phyloP scores from a whole-genome alignment of 2,329 filamentous ascomycete species.

The Colletotrichum plurivorum region DNA sequence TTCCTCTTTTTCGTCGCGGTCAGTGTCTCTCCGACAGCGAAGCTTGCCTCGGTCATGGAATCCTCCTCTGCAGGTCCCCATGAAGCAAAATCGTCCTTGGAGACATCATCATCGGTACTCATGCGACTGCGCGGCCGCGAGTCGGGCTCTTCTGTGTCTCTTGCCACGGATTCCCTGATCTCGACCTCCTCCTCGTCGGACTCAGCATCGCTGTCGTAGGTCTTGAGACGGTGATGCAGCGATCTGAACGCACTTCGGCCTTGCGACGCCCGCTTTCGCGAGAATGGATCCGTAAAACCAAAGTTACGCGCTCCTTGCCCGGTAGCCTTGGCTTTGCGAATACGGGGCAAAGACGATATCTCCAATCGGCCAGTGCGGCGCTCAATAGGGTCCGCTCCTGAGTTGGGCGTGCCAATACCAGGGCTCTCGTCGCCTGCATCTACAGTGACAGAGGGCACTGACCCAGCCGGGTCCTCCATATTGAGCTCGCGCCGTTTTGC shows the following conservation, averaged over 20 bases:
- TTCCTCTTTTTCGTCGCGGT: slow-evolving; percentile 78
- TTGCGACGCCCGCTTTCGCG: slow-evolving; percentile 71
- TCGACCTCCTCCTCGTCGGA: slow-evolving; percentile 88
- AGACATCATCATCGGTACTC: slow-evolving; percentile 65
- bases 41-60: slow-evolving; percentile 80
- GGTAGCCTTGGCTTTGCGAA: slow-evolving; percentile 76
- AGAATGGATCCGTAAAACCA: slow-evolving; percentile 78
- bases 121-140: slow-evolving; percentile 85
- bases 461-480: slow-evolving; percentile 49
- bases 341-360: slow-evolving; percentile 78
- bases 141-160: slow-evolving; percentile 88
- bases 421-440: slow-evolving; percentile 75
- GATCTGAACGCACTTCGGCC: slow-evolving; percentile 78
- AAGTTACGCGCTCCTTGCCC: slow-evolving; percentile 68
- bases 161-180: slow-evolving; percentile 70
- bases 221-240: slow-evolving; percentile 83
- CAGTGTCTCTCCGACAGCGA: slow-evolving; percentile 71
- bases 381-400: slow-evolving; percentile 73
- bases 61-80: slow-evolving; percentile 71
- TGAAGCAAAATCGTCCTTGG: slow-evolving; percentile 63
- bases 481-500: slow-evolving; percentile 86
- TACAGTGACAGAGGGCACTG: slow-evolving; percentile 63
- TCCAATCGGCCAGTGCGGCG: slow-evolving; percentile 70
- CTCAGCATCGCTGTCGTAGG: slow-evolving; percentile 84
- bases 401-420: slow-evolving; percentile 75